Base-by-base conservation (phyloP, 192 early-diverging fungal genomes). In the Coemansia sp. region DNA sequence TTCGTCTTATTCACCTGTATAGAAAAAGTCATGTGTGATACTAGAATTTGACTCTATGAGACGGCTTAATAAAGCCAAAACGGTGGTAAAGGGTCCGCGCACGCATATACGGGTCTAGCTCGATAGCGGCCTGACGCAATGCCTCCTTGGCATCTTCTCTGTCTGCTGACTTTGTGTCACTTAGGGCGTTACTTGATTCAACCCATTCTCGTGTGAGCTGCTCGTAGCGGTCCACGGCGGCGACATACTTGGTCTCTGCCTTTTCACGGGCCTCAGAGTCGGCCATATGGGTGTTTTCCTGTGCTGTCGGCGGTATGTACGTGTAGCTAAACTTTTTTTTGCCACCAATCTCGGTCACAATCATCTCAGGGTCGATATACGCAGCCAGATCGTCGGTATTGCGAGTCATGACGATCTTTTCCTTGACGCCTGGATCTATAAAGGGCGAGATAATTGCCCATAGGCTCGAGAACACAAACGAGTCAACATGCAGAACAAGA, bases 361-460 rank as follows among this genome's bases (percentile, higher is more conserved):
- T 55, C 19, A 74, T 52, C 7, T 77, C 72, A 14, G 66, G 53
- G 42, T 83, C 81, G 22, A 96, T 88, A 39, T 78, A 86, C 13
- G 85, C 69, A 9, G 69, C 60, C 2, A 93, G 54, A 3, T 90
- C 85, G 3, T 85, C 71, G 10, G 85, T 43, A 23, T 53, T 74
- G 18, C 84, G 82, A 4, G 88, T 82, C 57, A 96, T 92, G 13
- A 80, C 61, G 64, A 96, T 87, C 69, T 96, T 96, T 21, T 81
- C 68, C 53, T 83, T 90, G 11, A 96, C 94, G n/a, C 85, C 87
- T 14, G 94, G 89, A 66, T 96, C 94, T 30, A 96, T 79, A 48
- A 93, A 81, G 23, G 90, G 87, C 57, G 84, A 69, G 59, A 96
- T 91, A 42, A 95, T 52, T n/a, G 78, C 63, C 94, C 94, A 96